Evolutionary conservation across 1,284 basidiomycete genomes (phyloP), one percentile per base, ranked within the genome.

Genomic region (Apiotrichum montevideense): DNA sequence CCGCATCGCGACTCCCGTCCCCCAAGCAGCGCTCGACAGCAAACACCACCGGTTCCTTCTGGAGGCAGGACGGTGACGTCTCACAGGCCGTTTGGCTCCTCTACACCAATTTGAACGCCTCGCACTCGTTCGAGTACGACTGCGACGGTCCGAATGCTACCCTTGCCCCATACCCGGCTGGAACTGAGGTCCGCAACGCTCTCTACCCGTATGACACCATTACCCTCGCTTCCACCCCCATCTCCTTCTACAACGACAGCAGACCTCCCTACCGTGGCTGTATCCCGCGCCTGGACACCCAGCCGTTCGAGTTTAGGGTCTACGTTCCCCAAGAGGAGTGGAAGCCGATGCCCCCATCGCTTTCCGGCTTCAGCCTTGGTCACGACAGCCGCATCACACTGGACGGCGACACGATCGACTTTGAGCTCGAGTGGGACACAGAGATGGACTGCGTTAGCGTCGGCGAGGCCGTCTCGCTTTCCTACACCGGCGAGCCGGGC

Each of bases 131-230:
- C 75, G 70, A 78, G 15, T 83, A 80, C 64, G 79, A 85, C 63
- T 93, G 90, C 74, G 76, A 70, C 14, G 58, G 75, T 29, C 46
- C 54, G 6, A 63, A 78, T n/a, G 88, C 87, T 85, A 89, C 91
- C 52, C 85, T 85, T 0, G 82, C 88, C 0, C 90, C 91, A 0
- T 93, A 82, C 74, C 63, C 73, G 46, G 81, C 82, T 7, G 83
- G 83, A 11, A 81, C 78, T 3, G 76, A 68, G 1, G 82, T 95
- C 13, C 80, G 79, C 63, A 95, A 94, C 71, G 74, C 94, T 42
- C 82, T 95, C 62, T 82, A 84, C 54, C 91, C 91, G 1, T 94
- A 85, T 73, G 90, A 95, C 69, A 80, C 70, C n/a, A 84, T 87
- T 70, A 80, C 77, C 0, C 83, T 94, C 35, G 67, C 80, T 52